Evolutionary conservation across 768 basidiomycete genomes (phyloP), one percentile per base, ranked within the genome.

Genomic region (Baorangia bicolor): DNA sequence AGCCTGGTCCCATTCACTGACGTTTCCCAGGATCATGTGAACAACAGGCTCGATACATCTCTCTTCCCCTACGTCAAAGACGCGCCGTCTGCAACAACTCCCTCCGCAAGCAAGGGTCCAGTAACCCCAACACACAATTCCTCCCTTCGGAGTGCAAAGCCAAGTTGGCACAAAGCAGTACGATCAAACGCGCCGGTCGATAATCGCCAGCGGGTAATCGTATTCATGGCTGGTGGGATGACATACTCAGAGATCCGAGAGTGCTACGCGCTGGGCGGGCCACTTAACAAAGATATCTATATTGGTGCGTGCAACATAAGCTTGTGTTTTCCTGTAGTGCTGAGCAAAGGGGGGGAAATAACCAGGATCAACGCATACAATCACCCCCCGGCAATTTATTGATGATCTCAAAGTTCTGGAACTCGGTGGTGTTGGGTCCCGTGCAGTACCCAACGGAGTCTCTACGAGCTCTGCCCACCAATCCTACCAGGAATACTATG

Each of bases 231-330:
- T 14, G 97, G 97, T 34, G 97, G 97, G 2, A 87, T 95, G 82
- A 95, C 97, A 2, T 94, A 94, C 69, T 96, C 94, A 0, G 97
- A 99, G 73, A 88, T 95, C 72, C 81, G 96, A 56, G 85, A 94
- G 64, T 87, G 84, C 43, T 98, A 98, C 67, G 79, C 86, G 47
- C 77, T 96, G 16, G 89, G 92, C 4, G 78, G 76, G 44, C 69
- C 83, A 2, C 69, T 92, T 49, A 88, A 89, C 64, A 94, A 89
- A 71, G 97, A 99, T 63, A 82, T 98, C 49, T 90, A 86, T 72
- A 90, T 99, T 54, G 97, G 96, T 96, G 63, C 49, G 68, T 55
- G 8, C 10, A 14, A 25, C 37, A 75, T 20, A 33, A 44, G 85
- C 81, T 93, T 21, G 31, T 6, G 16, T n/a, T 39, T 51, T 31